Conservation (phyloP, 768 basidiomycete genomes). For the Polyporus arcularius region DNA sequence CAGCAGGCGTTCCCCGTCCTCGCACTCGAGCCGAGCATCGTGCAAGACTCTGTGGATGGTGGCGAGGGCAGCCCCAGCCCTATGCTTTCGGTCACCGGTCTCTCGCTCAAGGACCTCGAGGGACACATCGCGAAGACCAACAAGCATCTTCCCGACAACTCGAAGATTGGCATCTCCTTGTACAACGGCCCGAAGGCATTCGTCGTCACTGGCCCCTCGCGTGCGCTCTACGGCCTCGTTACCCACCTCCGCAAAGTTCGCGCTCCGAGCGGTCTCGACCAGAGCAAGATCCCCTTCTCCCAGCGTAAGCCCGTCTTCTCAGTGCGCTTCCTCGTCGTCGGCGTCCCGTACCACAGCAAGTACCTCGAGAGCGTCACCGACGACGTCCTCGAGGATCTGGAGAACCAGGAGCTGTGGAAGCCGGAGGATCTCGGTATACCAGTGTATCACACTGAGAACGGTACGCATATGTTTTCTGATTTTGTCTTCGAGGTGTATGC, state of each 20-base stretch:
- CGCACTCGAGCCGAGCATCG: constrained; percentile 83
- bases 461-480: constrained; percentile 46
- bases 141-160: constrained; percentile 75
- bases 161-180: constrained; percentile 83
- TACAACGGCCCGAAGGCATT: constrained; percentile 90
- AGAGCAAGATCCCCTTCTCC: constrained; percentile 92
- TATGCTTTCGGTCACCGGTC: constrained; percentile 90
- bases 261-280: constrained; percentile 85
- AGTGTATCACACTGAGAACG: constrained; percentile 92
- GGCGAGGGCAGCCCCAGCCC: constrained; percentile 93
- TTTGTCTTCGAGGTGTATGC: constrained; percentile 11
- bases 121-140: constrained; percentile 87
- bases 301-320: constrained; percentile 94
- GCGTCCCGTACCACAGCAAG: constrained; percentile 92
- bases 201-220: constrained; percentile 90
- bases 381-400: constrained; percentile 78
- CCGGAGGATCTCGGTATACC: constrained; percentile 71
- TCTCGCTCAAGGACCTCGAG: constrained; percentile 74
- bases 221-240: constrained; percentile 92
- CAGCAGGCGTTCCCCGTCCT: constrained; percentile 94
- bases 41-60: constrained; percentile 85
- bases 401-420: constrained; percentile 77
- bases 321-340: constrained; percentile 92
- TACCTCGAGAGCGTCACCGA: constrained; percentile 72
- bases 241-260: constrained; percentile 88